These are phyloP conservation scores for Globisporangium radiosum DNA, from an alignment of 352 stramenopile genomes.

Conservation along the genomic window DNA sequence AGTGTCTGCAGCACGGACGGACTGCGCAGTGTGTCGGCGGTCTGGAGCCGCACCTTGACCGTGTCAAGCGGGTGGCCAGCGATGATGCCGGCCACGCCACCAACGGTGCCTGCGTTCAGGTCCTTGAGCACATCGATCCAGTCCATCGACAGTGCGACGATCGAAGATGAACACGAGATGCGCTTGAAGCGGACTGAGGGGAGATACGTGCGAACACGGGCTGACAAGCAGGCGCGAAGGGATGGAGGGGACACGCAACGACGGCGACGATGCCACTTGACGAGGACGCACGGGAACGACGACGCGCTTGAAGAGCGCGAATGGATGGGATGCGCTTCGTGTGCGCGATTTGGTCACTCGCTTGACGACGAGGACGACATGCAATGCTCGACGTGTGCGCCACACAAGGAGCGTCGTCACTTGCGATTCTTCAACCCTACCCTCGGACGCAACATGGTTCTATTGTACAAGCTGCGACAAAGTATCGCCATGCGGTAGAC, in stretches of 20 bases:
- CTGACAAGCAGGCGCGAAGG: not conserved
- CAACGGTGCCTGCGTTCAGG: conserved; percentile 78
- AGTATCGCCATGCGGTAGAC: too few species aligned
- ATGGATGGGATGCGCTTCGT: not conserved
- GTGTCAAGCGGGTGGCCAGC: conserved; percentile 81
- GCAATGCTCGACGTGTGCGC: not conserved
- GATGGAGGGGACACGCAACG: not conserved
- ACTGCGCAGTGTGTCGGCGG: conserved; percentile 19
- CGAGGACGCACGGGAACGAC: not conserved
- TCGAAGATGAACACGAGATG: not conserved
- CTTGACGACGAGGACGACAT: not conserved
- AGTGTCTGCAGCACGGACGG: conserved; percentile 42
- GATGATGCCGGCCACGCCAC: conserved; percentile 69
- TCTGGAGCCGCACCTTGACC: conserved; percentile 84
- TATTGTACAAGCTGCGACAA: too few species aligned
- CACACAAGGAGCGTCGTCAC: not conserved
- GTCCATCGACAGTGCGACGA: conserved; percentile 14
- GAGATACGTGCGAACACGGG: not conserved
- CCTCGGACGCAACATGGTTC: too few species aligned
- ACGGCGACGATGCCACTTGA: not conserved
- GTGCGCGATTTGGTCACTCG: not conserved
- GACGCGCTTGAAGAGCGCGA: not conserved
- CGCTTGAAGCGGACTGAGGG: too few species aligned
- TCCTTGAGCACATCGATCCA: conserved; percentile 81
- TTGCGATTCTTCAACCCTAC: not conserved